Percentiles rank a stretch among this genome's conserved stretches.
Evolutionary conservation across 257 asterid genomes (phyloP).

Genomic region (Scutellaria baicalensis): DNA sequence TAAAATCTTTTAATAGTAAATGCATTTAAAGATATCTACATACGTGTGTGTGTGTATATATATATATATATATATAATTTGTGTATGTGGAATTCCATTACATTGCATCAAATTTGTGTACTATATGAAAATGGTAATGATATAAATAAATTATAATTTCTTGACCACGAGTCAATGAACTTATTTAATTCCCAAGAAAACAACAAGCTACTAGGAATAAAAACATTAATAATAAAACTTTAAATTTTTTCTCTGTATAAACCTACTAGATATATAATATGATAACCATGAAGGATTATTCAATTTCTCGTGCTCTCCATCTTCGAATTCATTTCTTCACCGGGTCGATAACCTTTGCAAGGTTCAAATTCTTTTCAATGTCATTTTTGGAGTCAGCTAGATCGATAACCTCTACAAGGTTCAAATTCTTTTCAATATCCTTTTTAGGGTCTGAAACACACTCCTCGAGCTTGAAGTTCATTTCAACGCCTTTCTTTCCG

Average conservation of each 20-base stretch:
- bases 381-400: background rate
- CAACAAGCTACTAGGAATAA: background rate
- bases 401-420: background rate
- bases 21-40: no score
- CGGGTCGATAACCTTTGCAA: background rate
- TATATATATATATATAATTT: no score
- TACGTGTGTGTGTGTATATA: no score
- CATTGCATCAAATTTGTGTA: background rate
- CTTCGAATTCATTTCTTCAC: background rate
- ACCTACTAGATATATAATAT: background rate
- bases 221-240: background rate
- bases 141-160: background rate
- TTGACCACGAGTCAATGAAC: background rate
- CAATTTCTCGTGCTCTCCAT: background rate
- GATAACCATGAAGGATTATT: background rate
- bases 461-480: conserved; percentile 6
- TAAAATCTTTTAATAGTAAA: no score
- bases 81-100: background rate
- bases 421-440: conserved; percentile 7
- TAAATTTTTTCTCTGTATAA: background rate
- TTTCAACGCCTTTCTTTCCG: conserved; percentile 17
- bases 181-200: background rate
- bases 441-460: background rate
- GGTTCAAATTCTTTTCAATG: background rate
- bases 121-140: background rate